These are phyloP conservation scores for Lactarius sanguifluus DNA, from an alignment of 768 basidiomycete species.

Conservation along the genomic window DNA sequence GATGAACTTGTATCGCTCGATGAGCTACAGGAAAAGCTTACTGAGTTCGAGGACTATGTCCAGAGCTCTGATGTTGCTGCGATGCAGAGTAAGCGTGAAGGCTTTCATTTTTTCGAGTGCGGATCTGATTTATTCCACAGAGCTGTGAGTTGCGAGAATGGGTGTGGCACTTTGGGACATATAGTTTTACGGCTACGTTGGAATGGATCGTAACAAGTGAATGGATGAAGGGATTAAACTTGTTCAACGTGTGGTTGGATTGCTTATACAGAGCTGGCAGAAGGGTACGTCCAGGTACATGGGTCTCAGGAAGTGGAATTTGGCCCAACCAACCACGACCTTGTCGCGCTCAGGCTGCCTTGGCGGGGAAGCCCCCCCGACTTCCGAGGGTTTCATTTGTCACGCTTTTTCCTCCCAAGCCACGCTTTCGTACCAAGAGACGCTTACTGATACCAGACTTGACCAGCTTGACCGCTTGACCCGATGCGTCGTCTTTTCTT, in stretches of 20 bases:
- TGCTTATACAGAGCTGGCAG: too few species aligned
- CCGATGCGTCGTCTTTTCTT: too few species aligned
- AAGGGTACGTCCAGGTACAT: too few species aligned
- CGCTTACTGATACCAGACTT: too few species aligned
- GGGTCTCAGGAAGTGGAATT: not conserved
- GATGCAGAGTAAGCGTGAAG: constrained; percentile 73
- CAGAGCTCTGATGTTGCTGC: constrained; percentile 91
- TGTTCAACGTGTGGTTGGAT: not conserved
- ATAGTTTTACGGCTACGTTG: not conserved
- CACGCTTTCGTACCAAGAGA: too few species aligned
- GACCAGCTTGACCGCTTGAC: too few species aligned
- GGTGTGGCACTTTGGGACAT: not conserved
- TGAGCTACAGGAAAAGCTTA: constrained; percentile 89
- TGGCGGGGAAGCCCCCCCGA: too few species aligned
- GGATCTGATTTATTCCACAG: constrained; percentile 18
- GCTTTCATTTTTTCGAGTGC: not conserved
- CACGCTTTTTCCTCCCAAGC: too few species aligned
- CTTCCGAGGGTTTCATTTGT: too few species aligned
- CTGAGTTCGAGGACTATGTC: constrained; percentile 82
- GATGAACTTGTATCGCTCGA: constrained; percentile 93
- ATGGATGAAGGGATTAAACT: not conserved
- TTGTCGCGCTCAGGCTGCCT: too few species aligned
- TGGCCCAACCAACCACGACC: too few species aligned
- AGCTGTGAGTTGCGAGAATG: constrained; percentile 47
- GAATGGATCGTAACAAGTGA: not conserved